Conservation (phyloP, 169 alveolate species). For the Cryptosporidium ryanae region DNA sequence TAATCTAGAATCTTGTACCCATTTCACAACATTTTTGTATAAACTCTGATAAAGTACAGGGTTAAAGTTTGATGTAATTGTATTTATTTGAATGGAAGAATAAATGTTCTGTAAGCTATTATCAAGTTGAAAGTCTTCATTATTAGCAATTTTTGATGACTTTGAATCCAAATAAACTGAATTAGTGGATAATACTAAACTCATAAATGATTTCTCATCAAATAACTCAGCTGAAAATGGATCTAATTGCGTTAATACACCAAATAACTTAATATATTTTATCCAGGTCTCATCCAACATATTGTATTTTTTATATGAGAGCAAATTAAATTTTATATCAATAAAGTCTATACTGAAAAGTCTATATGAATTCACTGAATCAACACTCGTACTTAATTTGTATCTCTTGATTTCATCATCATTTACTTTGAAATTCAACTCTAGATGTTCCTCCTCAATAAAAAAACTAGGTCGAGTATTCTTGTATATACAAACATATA, state of each 20-base stretch:
- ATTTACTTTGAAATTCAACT: background rate
- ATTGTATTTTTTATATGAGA: conserved; percentile 48
- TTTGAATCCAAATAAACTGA: conserved; percentile 53
- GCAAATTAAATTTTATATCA: conserved; percentile 25
- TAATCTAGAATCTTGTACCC: conserved; percentile 30
- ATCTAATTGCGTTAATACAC: conserved; percentile 35
- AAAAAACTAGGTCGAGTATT: background rate
- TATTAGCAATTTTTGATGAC: conserved; percentile 1
- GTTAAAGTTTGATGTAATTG: conserved; percentile 47
- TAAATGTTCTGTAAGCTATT: conserved; percentile 14
- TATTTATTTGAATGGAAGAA: conserved; percentile 21
- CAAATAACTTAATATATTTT: conserved; percentile 48
- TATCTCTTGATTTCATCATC: background rate
- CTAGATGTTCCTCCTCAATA: background rate
- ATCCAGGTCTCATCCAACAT: conserved; percentile 74
- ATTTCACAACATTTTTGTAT: conserved; percentile 1
- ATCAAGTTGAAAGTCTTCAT: conserved; percentile 3
- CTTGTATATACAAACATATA: conserved; percentile 37
- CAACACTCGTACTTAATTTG: background rate
- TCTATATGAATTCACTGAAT: conserved; percentile 14
- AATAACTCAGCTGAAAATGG: conserved; percentile 29
- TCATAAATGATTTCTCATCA: conserved; percentile 61
- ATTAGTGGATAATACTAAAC: conserved; percentile 50
- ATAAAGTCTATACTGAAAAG: conserved; percentile 47
- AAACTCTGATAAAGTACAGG: conserved; percentile 28